These are phyloP conservation scores for Eucalyptus dawsonii DNA, from an alignment of 345 rosid genomes.

Conservation along the genomic window DNA sequence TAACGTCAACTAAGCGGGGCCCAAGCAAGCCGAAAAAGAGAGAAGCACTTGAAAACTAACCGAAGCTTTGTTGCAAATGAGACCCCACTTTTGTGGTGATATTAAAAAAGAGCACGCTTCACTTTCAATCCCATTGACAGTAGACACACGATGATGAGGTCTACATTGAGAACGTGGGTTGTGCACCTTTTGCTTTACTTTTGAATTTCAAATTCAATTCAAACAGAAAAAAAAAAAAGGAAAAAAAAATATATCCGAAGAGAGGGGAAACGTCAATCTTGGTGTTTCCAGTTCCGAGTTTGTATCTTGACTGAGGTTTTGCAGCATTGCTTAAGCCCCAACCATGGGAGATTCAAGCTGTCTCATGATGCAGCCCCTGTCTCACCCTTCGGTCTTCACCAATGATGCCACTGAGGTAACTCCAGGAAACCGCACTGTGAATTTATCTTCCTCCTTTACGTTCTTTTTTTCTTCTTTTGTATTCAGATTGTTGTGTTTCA, in stretches of 20 bases:
- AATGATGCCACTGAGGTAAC: conserved; percentile 54
- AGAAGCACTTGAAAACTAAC: background rate
- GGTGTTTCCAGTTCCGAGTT: background rate
- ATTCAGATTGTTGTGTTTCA: background rate
- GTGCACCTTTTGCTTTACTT: conserved; percentile 3
- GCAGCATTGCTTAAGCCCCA: background rate
- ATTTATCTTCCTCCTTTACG: background rate
- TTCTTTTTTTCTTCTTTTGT: background rate
- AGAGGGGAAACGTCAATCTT: background rate
- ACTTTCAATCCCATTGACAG: background rate
- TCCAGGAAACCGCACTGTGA: background rate
- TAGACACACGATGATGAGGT: background rate
- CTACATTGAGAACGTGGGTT: background rate
- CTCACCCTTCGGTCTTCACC: conserved; percentile 46
- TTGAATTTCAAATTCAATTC: conserved; percentile 28
- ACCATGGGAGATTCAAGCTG: conserved; percentile 71
- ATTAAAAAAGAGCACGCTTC: background rate
- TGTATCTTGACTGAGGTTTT: background rate
- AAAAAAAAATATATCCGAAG: background rate
- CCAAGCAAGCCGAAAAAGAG: background rate
- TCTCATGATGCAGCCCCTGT: conserved; percentile 77
- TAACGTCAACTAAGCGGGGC: background rate
- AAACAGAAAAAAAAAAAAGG: background rate
- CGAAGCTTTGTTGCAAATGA: background rate
- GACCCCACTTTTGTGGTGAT: background rate